Conservation (phyloP, 2,329 filamentous ascomycete species). For the Botrytis paeoniae region DNA sequence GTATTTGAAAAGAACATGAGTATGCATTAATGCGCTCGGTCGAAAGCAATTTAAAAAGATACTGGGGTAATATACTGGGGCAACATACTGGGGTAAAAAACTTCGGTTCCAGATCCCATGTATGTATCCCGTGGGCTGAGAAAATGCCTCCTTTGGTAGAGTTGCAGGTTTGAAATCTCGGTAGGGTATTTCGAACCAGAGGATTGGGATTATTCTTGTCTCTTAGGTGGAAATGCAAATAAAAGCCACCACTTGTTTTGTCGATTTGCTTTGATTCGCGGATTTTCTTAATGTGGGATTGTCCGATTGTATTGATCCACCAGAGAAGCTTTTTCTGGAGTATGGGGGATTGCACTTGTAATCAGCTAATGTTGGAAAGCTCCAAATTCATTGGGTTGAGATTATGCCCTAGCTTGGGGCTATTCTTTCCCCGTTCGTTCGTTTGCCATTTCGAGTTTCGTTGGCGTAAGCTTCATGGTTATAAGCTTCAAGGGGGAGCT, state of each 20-base stretch:
- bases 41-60: not conserved
- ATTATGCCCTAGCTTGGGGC: not conserved
- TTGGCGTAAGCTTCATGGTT: not conserved
- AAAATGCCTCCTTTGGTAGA: not conserved
- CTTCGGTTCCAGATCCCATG: not conserved
- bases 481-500: not conserved
- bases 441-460: conserved; percentile 5
- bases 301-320: not conserved
- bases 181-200: not conserved
- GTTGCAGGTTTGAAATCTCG: not conserved
- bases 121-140: not conserved
- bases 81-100: not conserved
- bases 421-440: not conserved
- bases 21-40: not conserved
- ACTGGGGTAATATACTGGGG: not conserved
- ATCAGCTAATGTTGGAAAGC: not conserved
- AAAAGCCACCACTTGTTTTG: not conserved
- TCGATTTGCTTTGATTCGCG: not conserved
- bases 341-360: not conserved
- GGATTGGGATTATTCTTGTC: not conserved
- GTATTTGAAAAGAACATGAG: not conserved
- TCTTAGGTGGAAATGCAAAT: not conserved
- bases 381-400: not conserved
- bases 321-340: not conserved
- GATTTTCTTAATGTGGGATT: not conserved